Evolutionary conservation across 805 yeast species (phyloP), one percentile per base, ranked within the genome.

Genomic region (Yamadazyma sp.): DNA sequence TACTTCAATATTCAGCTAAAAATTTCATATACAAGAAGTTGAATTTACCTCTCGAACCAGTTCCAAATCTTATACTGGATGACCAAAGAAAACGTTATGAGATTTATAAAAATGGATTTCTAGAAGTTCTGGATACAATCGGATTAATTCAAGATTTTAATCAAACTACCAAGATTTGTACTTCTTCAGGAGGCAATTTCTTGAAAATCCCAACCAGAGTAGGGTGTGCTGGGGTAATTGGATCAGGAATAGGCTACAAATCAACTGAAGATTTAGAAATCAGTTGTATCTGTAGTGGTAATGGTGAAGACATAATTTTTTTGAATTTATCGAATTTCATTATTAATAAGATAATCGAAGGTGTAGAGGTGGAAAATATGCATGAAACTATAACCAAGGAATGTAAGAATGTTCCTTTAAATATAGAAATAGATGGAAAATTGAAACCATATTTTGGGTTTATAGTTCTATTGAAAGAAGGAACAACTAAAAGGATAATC

Each of bases 161-260:
- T 4, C 15, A 14, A 4, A 27, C 22, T 16, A 52, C 50, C 6
- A 51, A 22, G 17, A 43, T 46, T 21, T 72, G 68, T 0, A 49
- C 70, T 0, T 74, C 79, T 1, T 75, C 80, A 0, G 82, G 82
- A 1, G 82, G 82, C 0, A 70, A 72, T 35, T 57, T 72, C 39
- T 64, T 73, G 49, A 73, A 75, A 40, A 41, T 60, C 1, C 68
- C 70, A 0, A 77, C 78, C 0, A 43, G 82, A 33, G 54, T 74
- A 2, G 78, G 81, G 6, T 75, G 80, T 53, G 77, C 80, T 8
- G 78, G 73, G 0, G 42, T 74, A 1, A 47, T 63, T 2, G 81
- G 82, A 1, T 55, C 73, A 1, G 73, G 73, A 1, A 52, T 64
- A 12, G 73, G 54, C 34, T 48, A 40, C 26, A 36, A 32, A 10